These are phyloP conservation scores for Metschnikowia cubensis DNA, from an alignment of 805 yeast genomes.

Conservation along the genomic window DNA sequence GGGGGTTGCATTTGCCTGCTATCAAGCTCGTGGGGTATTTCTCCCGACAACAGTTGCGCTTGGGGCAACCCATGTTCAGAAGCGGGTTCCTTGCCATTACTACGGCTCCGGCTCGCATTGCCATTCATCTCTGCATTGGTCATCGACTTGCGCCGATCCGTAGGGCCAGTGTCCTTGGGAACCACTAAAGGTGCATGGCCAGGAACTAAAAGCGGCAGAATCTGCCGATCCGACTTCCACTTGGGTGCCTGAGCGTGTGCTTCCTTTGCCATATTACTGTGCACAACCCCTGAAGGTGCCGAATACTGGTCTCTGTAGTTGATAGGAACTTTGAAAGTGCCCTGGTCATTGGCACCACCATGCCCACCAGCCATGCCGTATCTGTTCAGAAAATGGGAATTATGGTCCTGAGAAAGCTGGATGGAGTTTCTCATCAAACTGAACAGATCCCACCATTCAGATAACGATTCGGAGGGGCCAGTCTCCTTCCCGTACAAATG, in stretches of 20 bases:
- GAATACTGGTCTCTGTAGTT: neutral
- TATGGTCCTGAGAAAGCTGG: neutral
- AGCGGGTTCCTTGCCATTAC: neutral
- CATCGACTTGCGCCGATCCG: neutral
- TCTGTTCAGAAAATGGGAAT: neutral
- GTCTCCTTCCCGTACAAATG: constrained; percentile 1
- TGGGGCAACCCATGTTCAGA: neutral
- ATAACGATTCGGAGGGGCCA: neutral
- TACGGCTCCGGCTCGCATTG: neutral
- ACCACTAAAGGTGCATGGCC: constrained; percentile 4
- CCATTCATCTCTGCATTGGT: neutral
- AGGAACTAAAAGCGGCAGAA: constrained; percentile 3
- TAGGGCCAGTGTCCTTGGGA: neutral
- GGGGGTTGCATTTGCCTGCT: neutral
- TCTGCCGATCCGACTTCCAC: neutral
- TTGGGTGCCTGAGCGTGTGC: neutral
- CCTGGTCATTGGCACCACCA: neutral
- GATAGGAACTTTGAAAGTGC: constrained; percentile 2
- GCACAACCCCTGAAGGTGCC: neutral
- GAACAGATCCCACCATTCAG: constrained; percentile 4
- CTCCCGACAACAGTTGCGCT: neutral
- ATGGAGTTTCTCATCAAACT: neutral
- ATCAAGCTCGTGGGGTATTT: neutral
- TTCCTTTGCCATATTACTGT: neutral
- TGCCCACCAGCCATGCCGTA: neutral